Evolutionary conservation across 306 rosid genomes (phyloP).

Genomic region (Corylus heterophylla): DNA sequence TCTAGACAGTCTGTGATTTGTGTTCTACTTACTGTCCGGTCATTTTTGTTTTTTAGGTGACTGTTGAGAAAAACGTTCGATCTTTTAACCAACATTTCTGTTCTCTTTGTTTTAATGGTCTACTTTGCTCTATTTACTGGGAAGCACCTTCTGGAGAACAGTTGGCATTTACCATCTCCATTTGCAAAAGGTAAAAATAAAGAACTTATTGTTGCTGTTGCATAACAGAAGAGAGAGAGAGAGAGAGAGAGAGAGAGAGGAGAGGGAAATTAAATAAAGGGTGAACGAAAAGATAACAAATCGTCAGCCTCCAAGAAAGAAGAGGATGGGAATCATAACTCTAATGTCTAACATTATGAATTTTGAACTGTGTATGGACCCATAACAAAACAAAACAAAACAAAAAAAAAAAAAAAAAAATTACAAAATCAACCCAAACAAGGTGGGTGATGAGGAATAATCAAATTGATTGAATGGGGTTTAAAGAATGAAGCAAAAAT

Average conservation of each 20-base stretch:
- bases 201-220: no score
- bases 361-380: constrained; percentile 23
- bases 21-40: no score
- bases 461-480: constrained; percentile 49
- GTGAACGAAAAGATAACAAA: neutral
- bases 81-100: no score
- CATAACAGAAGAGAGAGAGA: no score
- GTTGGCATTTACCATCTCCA: neutral
- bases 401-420: constrained; percentile 26
- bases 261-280: neutral
- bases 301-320: neutral
- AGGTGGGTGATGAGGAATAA: constrained; percentile 47
- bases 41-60: no score
- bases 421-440: constrained; percentile 43
- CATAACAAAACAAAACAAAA: constrained; percentile 30
- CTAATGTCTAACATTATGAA: constrained; percentile 8
- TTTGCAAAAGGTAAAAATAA: no score
- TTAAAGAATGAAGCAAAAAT: constrained; percentile 37
- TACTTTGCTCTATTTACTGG: no score
- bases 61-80: no score
- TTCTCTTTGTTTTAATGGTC: no score
- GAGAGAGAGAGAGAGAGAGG: no score
- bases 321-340: neutral
- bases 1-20: no score
- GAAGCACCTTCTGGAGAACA: no score